These are phyloP conservation scores for Skeletonema menzelii DNA, from an alignment of 108 stramenopile genomes.

Conservation along the genomic window DNA sequence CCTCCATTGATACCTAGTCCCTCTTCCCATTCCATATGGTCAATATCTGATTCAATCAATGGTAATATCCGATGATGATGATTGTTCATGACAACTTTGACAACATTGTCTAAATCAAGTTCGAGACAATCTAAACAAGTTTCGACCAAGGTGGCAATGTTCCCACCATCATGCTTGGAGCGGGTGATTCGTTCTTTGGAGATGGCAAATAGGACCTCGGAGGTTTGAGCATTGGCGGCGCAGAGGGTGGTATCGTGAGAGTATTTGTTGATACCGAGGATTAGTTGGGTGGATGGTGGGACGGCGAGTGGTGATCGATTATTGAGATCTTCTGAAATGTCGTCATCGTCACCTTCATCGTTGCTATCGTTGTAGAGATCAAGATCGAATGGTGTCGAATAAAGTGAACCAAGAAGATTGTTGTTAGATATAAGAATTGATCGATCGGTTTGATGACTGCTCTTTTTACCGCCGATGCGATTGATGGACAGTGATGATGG, in stretches of 20 bases:
- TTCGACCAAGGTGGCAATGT: conserved; percentile 78
- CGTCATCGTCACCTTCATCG: conserved; percentile 45
- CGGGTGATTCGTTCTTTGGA: conserved; percentile 91
- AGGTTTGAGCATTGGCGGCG: conserved; percentile 76
- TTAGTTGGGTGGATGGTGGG: conserved; percentile 61
- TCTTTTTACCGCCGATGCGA: no score
- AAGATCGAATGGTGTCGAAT: conserved; percentile 81
- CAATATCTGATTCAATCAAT: conserved; percentile 50
- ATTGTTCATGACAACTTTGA: conserved; percentile 91
- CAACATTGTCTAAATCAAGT: conserved; percentile 69
- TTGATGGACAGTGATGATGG: background rate
- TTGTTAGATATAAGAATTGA: no score
- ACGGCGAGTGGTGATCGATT: conserved; percentile 45
- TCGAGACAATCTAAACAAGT: conserved; percentile 78
- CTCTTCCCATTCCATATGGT: conserved; percentile 80
- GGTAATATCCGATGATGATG: conserved; percentile 92
- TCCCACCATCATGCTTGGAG: conserved; percentile 91
- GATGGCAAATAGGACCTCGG: conserved; percentile 80
- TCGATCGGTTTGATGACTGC: background rate
- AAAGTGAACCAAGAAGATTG: background rate
- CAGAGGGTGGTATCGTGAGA: conserved; percentile 89
- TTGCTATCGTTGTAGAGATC: conserved; percentile 56
- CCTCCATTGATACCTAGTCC: conserved; percentile 79
- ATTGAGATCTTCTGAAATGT: conserved; percentile 12
- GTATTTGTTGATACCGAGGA: conserved; percentile 94